Percentiles rank a stretch among this genome's conserved stretches.
These are phyloP conservation scores for Diaporthe aspalathi DNA, from an alignment of 2,329 filamentous ascomycete species.

Conservation along the genomic window DNA sequence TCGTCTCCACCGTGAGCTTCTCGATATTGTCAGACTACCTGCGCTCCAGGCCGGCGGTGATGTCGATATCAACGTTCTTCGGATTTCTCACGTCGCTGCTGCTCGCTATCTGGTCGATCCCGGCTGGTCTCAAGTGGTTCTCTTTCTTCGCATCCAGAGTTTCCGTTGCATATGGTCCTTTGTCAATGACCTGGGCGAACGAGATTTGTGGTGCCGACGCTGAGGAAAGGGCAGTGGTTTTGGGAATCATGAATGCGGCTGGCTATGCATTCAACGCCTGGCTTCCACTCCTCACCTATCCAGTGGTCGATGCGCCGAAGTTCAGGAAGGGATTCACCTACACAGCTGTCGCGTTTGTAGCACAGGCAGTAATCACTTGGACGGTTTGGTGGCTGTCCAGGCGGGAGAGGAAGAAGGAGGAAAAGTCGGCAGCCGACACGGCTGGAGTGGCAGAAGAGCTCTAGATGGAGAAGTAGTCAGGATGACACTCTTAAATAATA, in stretches of 20 bases:
- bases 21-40: constrained; percentile 65
- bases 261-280: constrained; percentile 58
- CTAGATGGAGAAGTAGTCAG: not conserved
- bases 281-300: constrained; percentile 54
- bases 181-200: constrained; percentile 58
- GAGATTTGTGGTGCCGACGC: constrained; percentile 58
- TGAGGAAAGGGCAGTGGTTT: constrained; percentile 61
- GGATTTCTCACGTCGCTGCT: constrained; percentile 36
- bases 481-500: not conserved
- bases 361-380: constrained; percentile 38
- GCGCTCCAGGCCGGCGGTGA: constrained; percentile 46
- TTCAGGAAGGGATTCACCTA: constrained; percentile 52
- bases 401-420: constrained; percentile 24
- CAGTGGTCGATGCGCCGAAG: constrained; percentile 51
- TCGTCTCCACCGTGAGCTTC: constrained; percentile 64
- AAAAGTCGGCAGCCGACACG: constrained; percentile 41
- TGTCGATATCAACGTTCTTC: constrained; percentile 38
- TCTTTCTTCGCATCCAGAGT: constrained; percentile 33
- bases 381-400: constrained; percentile 31
- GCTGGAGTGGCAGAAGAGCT: not conserved
- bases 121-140: constrained; percentile 41
- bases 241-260: constrained; percentile 60
- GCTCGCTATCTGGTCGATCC: constrained; percentile 39
- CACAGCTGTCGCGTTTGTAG: constrained; percentile 22
- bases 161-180: constrained; percentile 35